phyloP scores from a whole-genome alignment of 1,139 yeast species.

The Debaryomyces robertsiae region DNA sequence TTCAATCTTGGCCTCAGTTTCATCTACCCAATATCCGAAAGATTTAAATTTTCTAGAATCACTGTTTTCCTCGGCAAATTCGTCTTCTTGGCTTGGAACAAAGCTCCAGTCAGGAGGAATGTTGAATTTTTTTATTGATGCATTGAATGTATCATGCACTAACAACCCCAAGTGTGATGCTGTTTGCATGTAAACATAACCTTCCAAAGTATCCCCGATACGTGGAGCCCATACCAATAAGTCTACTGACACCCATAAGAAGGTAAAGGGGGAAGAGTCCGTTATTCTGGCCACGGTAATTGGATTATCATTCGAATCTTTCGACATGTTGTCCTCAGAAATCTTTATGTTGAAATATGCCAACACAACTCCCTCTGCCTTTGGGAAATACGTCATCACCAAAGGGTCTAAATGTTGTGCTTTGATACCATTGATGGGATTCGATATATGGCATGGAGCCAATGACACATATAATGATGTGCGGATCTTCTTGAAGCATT shows the following conservation, averaged over 20 bases:
- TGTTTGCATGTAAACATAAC: constrained; percentile 87
- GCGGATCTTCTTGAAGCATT: constrained; percentile 68
- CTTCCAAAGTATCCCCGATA: constrained; percentile 81
- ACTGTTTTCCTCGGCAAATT: constrained; percentile 28
- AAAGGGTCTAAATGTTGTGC: constrained; percentile 88
- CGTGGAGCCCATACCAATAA: constrained; percentile 87
- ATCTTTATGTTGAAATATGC: constrained; percentile 67
- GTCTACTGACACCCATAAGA: constrained; percentile 84
- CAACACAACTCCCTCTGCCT: constrained; percentile 80
- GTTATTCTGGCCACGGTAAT: constrained; percentile 62
- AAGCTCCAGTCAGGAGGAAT: constrained; percentile 86
- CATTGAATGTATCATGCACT: constrained; percentile 92
- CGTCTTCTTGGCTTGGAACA: constrained; percentile 75
- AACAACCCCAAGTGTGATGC: constrained; percentile 93
- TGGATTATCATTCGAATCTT: constrained; percentile 26
- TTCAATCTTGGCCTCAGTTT: constrained; percentile 67
- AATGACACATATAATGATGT: constrained; percentile 76
- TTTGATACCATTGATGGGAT: constrained; percentile 77
- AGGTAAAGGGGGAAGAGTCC: constrained; percentile 85
- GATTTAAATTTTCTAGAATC: constrained; percentile 43
- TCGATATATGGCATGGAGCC: constrained; percentile 74
- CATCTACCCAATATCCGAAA: constrained; percentile 87
- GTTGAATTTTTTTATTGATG: constrained; percentile 80
- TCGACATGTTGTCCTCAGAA: constrained; percentile 37
- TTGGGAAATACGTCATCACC: constrained; percentile 76